Conservation (phyloP, 176 grass and related monocot species). For the Carex pumila region DNA sequence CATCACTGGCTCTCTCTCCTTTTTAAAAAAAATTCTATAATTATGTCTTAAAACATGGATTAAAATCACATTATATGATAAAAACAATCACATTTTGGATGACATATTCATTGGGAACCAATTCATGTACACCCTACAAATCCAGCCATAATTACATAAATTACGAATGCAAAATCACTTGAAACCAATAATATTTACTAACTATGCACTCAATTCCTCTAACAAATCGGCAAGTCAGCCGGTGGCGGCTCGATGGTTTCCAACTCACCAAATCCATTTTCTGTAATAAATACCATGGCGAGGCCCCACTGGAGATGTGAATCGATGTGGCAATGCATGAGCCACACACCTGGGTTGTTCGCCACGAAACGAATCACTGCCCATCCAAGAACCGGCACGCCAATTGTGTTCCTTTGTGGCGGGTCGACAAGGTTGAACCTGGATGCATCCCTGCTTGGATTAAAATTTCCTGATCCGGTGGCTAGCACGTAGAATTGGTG, state of each 20-base stretch:
- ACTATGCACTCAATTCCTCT: constrained; percentile 5
- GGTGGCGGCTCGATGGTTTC: constrained; percentile 49
- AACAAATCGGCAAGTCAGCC: constrained; percentile 56
- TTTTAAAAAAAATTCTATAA: background rate
- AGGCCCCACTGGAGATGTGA: constrained; percentile 61
- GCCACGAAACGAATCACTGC: constrained; percentile 72
- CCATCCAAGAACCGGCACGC: constrained; percentile 67
- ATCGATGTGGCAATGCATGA: constrained; percentile 84
- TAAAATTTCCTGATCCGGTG: constrained; percentile 61
- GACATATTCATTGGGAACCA: background rate
- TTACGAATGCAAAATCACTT: background rate
- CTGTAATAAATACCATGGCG: constrained; percentile 67
- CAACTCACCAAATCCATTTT: constrained; percentile 50
- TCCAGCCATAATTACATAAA: background rate
- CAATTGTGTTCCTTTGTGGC: constrained; percentile 59
- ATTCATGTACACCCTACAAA: constrained; percentile 14
- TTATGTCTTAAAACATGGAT: background rate
- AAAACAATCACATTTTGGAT: constrained; percentile 2
- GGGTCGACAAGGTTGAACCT: constrained; percentile 70
- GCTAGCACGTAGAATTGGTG: constrained; percentile 70
- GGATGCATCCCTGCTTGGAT: constrained; percentile 36
- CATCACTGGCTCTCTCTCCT: background rate
- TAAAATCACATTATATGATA: background rate
- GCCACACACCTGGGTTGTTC: constrained; percentile 67
- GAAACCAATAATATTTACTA: background rate